Evolutionary conservation across 805 yeast species (phyloP), one percentile per base, ranked within the genome.

Genomic region (Metschnikowia proteae): DNA sequence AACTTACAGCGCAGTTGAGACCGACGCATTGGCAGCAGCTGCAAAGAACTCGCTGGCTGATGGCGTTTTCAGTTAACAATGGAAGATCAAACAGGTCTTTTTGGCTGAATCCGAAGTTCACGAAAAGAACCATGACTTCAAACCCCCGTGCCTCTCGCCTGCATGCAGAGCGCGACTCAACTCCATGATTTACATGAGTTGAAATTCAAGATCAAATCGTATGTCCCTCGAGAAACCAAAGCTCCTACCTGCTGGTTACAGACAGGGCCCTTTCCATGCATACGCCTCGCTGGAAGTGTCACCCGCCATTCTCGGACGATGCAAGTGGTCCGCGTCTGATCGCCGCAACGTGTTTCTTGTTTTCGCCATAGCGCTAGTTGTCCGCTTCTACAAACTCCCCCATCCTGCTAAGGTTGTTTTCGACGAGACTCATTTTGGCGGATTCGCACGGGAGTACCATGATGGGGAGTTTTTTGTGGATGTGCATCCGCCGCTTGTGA

Each of bases 401-500:
- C 41, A 48, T 3, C 80, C 80, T 1, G 48, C 57, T 7, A 58
- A 62, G n/a, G 75, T 76, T 22, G 73, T 76, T n/a, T 75, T 75
- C 53, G 81, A 76, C 55, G 83, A 79, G 52, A 65, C 66, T 1
- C 77, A 74, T 51, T 63, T 71, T 35, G 73, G 74, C 5, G 65
- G 66, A 1, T 71, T 63, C 54, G 69, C 73, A 6, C 57, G 63
- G 38, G 67, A 73, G 33, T 81, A 82, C 63, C 73, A 74, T 54
- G 70, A 70, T 45, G 87, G 88, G 25, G 71, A 76, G 36, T 84
- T 80, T 62, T 84, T 83, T 64, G 70, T 84, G 57, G 90, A 84
- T 58, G 83, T 83, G 27, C 85, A 84, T 54, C 91, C 92, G 8
- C 91, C 92, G 4, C 67, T 86, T 45, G 83, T 78, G 34, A 82